These are phyloP conservation scores for Tuber umbilicatum DNA, from an alignment of 495 filamentous ascomycete genomes.

Conservation along the genomic window DNA sequence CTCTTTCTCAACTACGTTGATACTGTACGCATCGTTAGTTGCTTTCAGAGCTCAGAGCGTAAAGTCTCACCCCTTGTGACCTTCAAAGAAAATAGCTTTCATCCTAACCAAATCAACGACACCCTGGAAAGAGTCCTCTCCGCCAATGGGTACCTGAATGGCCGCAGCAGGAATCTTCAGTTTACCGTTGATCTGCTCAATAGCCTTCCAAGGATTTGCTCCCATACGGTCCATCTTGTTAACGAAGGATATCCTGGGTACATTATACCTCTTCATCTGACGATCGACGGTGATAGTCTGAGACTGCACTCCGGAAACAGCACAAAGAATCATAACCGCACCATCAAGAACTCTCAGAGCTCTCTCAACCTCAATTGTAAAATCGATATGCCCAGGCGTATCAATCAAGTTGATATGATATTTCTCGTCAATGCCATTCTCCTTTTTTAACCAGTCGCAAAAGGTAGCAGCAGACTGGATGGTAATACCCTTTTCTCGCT, in stretches of 20 bases:
- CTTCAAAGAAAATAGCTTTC: conserved; percentile 89
- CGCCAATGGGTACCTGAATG: conserved; percentile 89
- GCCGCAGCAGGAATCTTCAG: conserved; percentile 87
- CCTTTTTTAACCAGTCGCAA: conserved; percentile 89
- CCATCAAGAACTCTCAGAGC: conserved; percentile 94
- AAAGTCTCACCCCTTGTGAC: conserved; percentile 59
- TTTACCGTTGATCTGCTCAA: conserved; percentile 95
- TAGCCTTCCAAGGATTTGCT: conserved; percentile 94
- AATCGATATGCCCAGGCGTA: conserved; percentile 98
- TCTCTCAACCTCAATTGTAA: conserved; percentile 98
- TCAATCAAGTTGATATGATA: conserved; percentile 99
- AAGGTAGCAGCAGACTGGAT: conserved; percentile 98
- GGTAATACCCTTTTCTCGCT: conserved; percentile 96
- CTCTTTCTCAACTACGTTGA: conserved; percentile 61
- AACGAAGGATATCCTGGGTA: conserved; percentile 89
- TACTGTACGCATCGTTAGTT: conserved; percentile 30
- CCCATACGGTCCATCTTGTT: conserved; percentile 99
- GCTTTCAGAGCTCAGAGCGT: neutral
- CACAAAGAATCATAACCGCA: conserved; percentile 97
- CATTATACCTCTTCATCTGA: conserved; percentile 97
- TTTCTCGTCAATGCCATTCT: conserved; percentile 68
- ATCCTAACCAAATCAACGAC: conserved; percentile 90
- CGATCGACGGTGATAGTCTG: conserved; percentile 98
- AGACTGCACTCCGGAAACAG: conserved; percentile 92
- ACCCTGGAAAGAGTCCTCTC: conserved; percentile 86